Evolutionary conservation across 177 flowering plant genomes (phyloP).

Genomic region (Vitis hybrid): DNA sequence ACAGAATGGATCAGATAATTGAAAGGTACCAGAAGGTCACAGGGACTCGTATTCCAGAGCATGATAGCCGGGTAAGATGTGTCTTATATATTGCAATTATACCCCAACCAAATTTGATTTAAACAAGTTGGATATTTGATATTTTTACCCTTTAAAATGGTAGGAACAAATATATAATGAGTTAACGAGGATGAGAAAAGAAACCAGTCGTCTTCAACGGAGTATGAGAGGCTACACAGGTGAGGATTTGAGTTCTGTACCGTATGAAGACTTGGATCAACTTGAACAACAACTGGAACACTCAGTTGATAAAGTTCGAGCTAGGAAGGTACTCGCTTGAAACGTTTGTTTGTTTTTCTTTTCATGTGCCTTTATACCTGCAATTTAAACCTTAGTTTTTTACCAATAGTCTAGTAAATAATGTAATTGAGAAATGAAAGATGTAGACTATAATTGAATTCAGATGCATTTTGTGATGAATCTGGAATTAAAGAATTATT

Average conservation of each 20-base stretch:
- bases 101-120: not conserved
- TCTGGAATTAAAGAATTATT: too few relatives aligned
- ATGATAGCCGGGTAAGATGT: conserved; percentile 24
- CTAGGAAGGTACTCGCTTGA: conserved; percentile 47
- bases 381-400: not conserved
- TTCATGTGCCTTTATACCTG: not conserved
- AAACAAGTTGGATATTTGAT: not conserved
- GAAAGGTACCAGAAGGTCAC: conserved; percentile 32
- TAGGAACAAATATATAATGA: conserved; percentile 51
- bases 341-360: not conserved
- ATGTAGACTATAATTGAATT: too few relatives aligned
- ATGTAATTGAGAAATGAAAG: too few relatives aligned
- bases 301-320: conserved; percentile 51
- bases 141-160: not conserved
- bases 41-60: conserved; percentile 31
- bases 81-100: not conserved
- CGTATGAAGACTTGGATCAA: conserved; percentile 40
- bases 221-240: conserved; percentile 50
- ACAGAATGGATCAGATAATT: conserved; percentile 45
- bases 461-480: too few relatives aligned
- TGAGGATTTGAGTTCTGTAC: conserved; percentile 45
- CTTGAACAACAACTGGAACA: conserved; percentile 61
- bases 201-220: conserved; percentile 48
- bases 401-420: too few relatives aligned
- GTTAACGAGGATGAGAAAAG: conserved; percentile 45